Conservation (phyloP, 257 asterid species). For the Solanum peruvianum region DNA sequence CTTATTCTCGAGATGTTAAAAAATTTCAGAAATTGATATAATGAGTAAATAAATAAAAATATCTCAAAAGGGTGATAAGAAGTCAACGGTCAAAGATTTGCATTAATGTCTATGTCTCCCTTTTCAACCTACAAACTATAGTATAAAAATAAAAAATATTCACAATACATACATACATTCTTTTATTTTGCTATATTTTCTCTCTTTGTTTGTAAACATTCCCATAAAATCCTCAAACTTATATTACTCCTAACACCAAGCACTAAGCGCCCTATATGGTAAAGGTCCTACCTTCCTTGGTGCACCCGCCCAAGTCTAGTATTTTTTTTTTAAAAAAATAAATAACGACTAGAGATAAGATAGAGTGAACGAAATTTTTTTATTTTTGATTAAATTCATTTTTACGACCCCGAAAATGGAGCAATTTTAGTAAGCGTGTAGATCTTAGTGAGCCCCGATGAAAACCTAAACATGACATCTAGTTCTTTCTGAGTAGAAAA, state of each 20-base stretch:
- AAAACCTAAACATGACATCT: background rate
- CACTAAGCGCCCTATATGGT: slow-evolving; percentile 42
- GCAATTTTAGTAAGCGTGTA: background rate
- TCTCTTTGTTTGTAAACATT: slow-evolving; percentile 11
- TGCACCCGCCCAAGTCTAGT: slow-evolving; percentile 4
- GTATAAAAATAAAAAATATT: background rate
- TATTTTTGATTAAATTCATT: background rate
- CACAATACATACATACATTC: slow-evolving; percentile 8
- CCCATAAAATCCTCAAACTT: slow-evolving; percentile 22
- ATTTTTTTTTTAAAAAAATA: background rate
- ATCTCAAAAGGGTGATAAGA: background rate
- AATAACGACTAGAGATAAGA: background rate
- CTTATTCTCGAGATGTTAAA: slow-evolving; percentile 20
- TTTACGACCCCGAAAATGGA: background rate
- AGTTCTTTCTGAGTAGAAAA: background rate
- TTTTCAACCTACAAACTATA: slow-evolving; percentile 7
- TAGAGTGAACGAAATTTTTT: accelerated
- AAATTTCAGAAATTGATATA: background rate
- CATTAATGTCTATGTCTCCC: slow-evolving; percentile 44
- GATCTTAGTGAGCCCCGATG: background rate
- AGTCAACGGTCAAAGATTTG: slow-evolving; percentile 57
- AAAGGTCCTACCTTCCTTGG: slow-evolving; percentile 22
- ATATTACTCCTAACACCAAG: slow-evolving; percentile 20
- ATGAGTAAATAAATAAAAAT: background rate
- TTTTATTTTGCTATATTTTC: background rate